Conservation (phyloP, 2,329 filamentous ascomycete genomes). For the Alternaria alternata region DNA sequence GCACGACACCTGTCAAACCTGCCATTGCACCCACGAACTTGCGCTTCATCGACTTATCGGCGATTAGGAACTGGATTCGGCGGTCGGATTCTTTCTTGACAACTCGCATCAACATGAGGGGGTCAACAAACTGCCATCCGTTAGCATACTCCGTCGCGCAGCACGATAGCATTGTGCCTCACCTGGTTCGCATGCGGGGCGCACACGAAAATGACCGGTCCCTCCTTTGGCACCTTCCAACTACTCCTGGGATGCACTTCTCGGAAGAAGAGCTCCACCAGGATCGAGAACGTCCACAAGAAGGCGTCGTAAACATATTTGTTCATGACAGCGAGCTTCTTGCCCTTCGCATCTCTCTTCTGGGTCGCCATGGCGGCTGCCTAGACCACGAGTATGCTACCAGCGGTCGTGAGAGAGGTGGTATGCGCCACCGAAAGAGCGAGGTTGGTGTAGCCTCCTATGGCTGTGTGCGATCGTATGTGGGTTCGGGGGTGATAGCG, state of each 20-base stretch:
- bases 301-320: constrained; percentile 80
- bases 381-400: constrained; percentile 7
- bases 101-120: constrained; percentile 89
- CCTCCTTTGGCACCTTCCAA: constrained; percentile 90
- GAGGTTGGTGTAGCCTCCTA: constrained; percentile 13
- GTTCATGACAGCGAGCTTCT: constrained; percentile 64
- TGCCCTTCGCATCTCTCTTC: constrained; percentile 34
- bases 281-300: constrained; percentile 78
- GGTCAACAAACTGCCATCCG: constrained; percentile 82
- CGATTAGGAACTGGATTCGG: constrained; percentile 90
- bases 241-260: constrained; percentile 94
- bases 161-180: constrained; percentile 1
- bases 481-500: constrained; percentile 11
- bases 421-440: constrained; percentile 1
- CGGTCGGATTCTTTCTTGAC: constrained; percentile 86
- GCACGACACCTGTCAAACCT: constrained; percentile 83
- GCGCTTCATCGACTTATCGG: constrained; percentile 92
- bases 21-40: constrained; percentile 89
- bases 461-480: constrained; percentile 16
- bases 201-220: constrained; percentile 93
- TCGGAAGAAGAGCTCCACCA: constrained; percentile 96
- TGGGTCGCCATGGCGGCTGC: constrained; percentile 21
- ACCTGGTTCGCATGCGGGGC: constrained; percentile 87
- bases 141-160: constrained; percentile 13
- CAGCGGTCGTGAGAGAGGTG: not conserved